Conservation (phyloP, 306 rosid genomes). For the Glycine tomentella region DNA sequence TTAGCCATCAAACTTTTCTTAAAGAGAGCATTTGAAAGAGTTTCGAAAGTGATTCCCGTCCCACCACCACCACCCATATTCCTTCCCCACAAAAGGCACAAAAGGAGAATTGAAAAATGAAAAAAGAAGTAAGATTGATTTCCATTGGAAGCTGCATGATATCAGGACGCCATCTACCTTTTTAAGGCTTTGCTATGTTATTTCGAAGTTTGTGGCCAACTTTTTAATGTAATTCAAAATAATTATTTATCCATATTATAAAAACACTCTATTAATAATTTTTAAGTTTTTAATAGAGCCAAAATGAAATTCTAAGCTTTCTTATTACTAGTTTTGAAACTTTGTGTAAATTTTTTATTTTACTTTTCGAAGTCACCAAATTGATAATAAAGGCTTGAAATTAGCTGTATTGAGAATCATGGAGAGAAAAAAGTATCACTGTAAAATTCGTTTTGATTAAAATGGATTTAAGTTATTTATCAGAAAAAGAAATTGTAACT, state of each 20-base stretch:
- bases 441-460: background rate
- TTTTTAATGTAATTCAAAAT: background rate
- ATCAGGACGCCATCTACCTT: constrained; percentile 35
- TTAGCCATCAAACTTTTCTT: constrained; percentile 42
- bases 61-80: constrained; percentile 39
- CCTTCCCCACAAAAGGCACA: constrained; percentile 17
- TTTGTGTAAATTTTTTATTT: background rate
- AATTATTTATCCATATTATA: background rate
- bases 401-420: background rate
- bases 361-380: background rate
- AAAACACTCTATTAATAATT: background rate
- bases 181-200: constrained; percentile 29
- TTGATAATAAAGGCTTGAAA: background rate
- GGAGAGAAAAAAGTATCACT: background rate
- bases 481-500: background rate
- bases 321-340: background rate
- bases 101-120: constrained; percentile 11
- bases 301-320: background rate
- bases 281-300: background rate
- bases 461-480: background rate
- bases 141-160: constrained; percentile 33
- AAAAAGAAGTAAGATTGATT: constrained; percentile 21
- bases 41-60: constrained; percentile 37
- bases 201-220: constrained; percentile 24
- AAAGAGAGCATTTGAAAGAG: constrained; percentile 32